These are phyloP conservation scores for Debaryomycetaceae sp. DNA, from an alignment of 1,139 yeast genomes.

Conservation along the genomic window DNA sequence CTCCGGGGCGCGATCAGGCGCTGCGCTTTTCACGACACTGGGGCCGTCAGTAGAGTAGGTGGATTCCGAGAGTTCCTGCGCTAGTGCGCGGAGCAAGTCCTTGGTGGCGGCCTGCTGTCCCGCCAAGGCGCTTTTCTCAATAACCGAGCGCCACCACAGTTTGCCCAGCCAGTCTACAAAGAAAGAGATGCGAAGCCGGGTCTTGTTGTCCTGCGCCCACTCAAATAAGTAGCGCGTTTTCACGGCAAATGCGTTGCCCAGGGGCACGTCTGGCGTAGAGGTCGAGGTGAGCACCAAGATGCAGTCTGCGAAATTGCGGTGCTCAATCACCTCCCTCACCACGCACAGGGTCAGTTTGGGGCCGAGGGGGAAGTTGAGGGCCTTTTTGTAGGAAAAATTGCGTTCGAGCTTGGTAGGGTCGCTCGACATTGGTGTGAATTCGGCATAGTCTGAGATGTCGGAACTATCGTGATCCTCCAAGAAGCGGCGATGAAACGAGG, in stretches of 20 bases:
- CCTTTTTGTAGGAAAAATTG: conserved; percentile 31
- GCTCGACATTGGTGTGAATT: conserved; percentile 23
- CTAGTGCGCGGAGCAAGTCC: conserved; percentile 20
- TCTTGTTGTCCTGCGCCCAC: conserved; percentile 36
- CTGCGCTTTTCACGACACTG: conserved; percentile 3
- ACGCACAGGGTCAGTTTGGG: conserved; percentile 47
- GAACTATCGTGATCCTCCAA: conserved; percentile 37
- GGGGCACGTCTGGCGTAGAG: conserved; percentile 50
- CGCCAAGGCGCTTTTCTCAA: conserved; percentile 38
- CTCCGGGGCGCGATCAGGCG: not conserved
- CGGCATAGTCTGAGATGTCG: conserved; percentile 30
- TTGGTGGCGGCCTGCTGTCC: conserved; percentile 37
- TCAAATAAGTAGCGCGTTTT: conserved; percentile 36
- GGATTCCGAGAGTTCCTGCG: conserved; percentile 15
- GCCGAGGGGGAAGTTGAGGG: conserved; percentile 43
- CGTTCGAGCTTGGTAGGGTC: conserved; percentile 24
- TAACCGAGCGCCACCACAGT: conserved; percentile 46
- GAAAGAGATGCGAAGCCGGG: conserved; percentile 32
- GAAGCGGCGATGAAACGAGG: conserved; percentile 27
- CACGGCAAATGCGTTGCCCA: conserved; percentile 44
- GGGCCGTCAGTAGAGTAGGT: conserved; percentile 16
- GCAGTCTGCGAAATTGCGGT: conserved; percentile 26
- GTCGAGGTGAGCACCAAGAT: conserved; percentile 29
- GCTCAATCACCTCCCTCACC: conserved; percentile 34
- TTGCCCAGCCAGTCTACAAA: conserved; percentile 44